A percentile compares a stretch with the other conserved stretches of the same genome.
phyloP scores from a whole-genome alignment of 345 rosid genomes.

The Capsella bursapastoris region DNA sequence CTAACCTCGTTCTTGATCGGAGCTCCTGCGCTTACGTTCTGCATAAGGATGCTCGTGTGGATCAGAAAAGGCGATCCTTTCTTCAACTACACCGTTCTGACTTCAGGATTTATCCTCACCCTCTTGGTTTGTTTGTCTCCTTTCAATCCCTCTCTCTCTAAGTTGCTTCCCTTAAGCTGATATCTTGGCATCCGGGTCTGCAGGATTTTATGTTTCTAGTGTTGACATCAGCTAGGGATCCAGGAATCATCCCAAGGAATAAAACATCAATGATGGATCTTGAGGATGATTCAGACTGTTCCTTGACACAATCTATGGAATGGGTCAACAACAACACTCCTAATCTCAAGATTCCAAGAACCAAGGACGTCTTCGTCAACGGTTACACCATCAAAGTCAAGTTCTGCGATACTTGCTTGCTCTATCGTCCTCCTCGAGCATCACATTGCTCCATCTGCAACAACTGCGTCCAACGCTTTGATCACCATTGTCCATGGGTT shows the following conservation, averaged over 20 bases:
- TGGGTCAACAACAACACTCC: constrained; percentile 58
- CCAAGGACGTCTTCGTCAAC: constrained; percentile 65
- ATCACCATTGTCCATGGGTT: constrained; percentile 99
- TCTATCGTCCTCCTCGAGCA: constrained; percentile 90
- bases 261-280: constrained; percentile 54
- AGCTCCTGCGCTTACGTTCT: constrained; percentile 74
- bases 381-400: constrained; percentile 76
- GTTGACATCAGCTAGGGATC: constrained; percentile 88
- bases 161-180: constrained; percentile 13
- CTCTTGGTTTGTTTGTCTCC: constrained; percentile 64
- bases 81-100: constrained; percentile 53
- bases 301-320: constrained; percentile 44
- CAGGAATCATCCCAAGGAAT: constrained; percentile 89
- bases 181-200: constrained; percentile 15
- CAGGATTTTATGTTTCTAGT: constrained; percentile 72
- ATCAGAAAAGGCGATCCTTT: constrained; percentile 46
- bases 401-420: constrained; percentile 92
- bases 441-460: constrained; percentile 97
- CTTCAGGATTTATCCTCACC: constrained; percentile 56
- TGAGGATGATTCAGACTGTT: constrained; percentile 51
- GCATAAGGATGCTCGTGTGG: constrained; percentile 63
- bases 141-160: constrained; percentile 1
- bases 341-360: constrained; percentile 59
- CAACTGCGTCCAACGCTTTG: constrained; percentile 91
- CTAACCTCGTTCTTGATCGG: constrained; percentile 68